These are phyloP conservation scores for Petunia axillaris DNA, from an alignment of 257 asterid species.

Conservation along the genomic window DNA sequence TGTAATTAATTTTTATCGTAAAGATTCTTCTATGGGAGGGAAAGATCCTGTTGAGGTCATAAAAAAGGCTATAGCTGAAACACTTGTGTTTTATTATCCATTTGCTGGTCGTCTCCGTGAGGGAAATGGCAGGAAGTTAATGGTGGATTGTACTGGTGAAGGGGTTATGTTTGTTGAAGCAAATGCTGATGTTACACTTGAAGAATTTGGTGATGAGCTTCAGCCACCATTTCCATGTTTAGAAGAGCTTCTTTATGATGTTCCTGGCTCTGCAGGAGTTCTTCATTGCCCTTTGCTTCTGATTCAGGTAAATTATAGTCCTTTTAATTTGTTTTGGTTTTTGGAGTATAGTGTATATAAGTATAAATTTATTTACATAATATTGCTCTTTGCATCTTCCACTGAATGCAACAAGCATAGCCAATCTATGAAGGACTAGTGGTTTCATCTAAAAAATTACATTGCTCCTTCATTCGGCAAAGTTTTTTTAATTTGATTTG, in stretches of 20 bases:
- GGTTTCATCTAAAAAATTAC: too few relatives aligned
- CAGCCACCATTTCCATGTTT: slow-evolving; percentile 68
- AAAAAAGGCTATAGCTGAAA: slow-evolving; percentile 52
- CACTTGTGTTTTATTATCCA: slow-evolving; percentile 71
- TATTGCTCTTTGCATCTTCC: too few relatives aligned
- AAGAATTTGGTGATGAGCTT: slow-evolving; percentile 58
- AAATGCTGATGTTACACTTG: slow-evolving; percentile 4
- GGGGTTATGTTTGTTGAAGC: slow-evolving; percentile 69
- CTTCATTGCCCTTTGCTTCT: slow-evolving; percentile 51
- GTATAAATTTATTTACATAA: not conserved
- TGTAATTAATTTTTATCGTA: slow-evolving; percentile 56
- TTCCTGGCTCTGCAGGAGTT: not conserved
- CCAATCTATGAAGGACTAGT: too few relatives aligned
- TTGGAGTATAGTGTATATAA: not conserved
- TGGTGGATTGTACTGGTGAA: slow-evolving; percentile 78
- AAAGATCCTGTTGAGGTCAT: slow-evolving; percentile 57
- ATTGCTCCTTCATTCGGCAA: too few relatives aligned
- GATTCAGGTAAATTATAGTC: slow-evolving; percentile 55
- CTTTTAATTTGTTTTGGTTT: not conserved
- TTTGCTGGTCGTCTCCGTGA: slow-evolving; percentile 73
- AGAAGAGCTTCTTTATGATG: slow-evolving; percentile 37
- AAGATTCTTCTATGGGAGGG: slow-evolving; percentile 30
- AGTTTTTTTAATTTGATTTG: too few relatives aligned
- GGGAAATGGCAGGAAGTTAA: slow-evolving; percentile 50
- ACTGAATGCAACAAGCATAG: too few relatives aligned